Evolutionary conservation across 1,284 basidiomycete genomes (phyloP).

Genomic region (Hypsizygus ulmarius): DNA sequence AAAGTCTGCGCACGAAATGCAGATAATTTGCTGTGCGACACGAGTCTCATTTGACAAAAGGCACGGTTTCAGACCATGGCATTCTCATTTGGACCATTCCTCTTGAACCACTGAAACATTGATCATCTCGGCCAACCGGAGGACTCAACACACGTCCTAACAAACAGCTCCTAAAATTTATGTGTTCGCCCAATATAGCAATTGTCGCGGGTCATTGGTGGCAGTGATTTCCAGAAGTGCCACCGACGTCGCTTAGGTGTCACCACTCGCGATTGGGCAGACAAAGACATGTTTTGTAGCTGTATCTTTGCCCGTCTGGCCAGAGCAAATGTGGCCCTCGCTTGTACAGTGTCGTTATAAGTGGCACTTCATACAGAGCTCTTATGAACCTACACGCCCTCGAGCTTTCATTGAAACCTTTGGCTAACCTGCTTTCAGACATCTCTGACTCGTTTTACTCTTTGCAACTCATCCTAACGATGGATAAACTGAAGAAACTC

Average conservation of each 20-base stretch:
- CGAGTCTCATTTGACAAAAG: slow-evolving; percentile 4
- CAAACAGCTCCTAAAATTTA: neutral
- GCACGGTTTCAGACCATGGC: neutral
- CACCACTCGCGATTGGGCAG: slow-evolving; percentile 2
- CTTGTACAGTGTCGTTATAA: slow-evolving; percentile 9
- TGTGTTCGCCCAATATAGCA: neutral
- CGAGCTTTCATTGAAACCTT: too few species aligned
- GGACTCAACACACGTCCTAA: too few species aligned
- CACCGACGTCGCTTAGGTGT: slow-evolving; percentile 2
- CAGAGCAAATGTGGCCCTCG: slow-evolving; percentile 6
- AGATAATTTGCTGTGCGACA: neutral
- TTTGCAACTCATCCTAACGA: neutral
- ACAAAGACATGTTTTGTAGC: slow-evolving; percentile 12
- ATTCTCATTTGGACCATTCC: slow-evolving; percentile 5
- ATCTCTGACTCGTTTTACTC: neutral
- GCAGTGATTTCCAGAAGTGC: neutral
- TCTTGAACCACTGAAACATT: slow-evolving; percentile 10
- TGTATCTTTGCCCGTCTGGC: neutral
- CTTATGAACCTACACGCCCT: neutral
- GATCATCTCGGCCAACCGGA: slow-evolving; percentile 2
- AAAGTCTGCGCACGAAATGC: slow-evolving; percentile 1
- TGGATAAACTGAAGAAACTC: slow-evolving; percentile 21
- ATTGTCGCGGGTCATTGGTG: neutral
- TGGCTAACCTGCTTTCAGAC: neutral
- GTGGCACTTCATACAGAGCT: too few species aligned